Evolutionary conservation across 768 basidiomycete species (phyloP).

Genomic region (Coprinopsis sp.): DNA sequence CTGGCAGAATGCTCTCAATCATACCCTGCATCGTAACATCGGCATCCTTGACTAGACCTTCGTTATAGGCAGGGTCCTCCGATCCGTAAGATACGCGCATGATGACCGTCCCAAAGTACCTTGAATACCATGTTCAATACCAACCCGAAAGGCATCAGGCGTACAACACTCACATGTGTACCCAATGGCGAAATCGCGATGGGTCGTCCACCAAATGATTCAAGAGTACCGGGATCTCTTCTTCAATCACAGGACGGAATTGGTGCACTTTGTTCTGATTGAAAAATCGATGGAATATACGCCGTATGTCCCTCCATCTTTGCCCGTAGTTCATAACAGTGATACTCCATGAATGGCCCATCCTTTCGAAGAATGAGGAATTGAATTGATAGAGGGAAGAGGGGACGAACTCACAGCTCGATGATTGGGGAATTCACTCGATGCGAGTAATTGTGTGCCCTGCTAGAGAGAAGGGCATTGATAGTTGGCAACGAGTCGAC

Average conservation of each 20-base stretch:
- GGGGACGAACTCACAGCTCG: too few relatives aligned
- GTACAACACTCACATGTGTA: neutral
- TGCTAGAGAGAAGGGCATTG: conserved; percentile 5
- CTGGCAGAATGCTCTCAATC: conserved; percentile 18
- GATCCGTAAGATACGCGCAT: conserved; percentile 24
- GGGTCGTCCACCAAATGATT: too few relatives aligned
- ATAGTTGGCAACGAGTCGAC: neutral
- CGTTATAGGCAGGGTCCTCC: conserved; percentile 22
- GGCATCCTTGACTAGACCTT: conserved; percentile 31
- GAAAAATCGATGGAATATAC: conserved; percentile 17
- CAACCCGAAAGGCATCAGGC: neutral
- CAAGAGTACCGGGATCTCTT: too few relatives aligned
- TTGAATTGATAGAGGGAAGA: too few relatives aligned
- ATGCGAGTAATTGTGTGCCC: conserved; percentile 15
- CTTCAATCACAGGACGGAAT: conserved; percentile 5
- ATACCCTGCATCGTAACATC: conserved; percentile 25
- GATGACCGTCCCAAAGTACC: conserved; percentile 10
- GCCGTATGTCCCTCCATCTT: conserved; percentile 44
- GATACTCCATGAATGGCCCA: neutral
- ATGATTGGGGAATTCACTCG: neutral
- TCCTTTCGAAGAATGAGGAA: neutral
- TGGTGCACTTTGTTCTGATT: conserved; percentile 8
- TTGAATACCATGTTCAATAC: neutral
- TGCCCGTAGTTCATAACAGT: conserved; percentile 32
- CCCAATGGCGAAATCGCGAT: neutral